These are phyloP conservation scores for Microstroma glucosiphilum DNA, from an alignment of 1,284 basidiomycete species.

Conservation along the genomic window DNA sequence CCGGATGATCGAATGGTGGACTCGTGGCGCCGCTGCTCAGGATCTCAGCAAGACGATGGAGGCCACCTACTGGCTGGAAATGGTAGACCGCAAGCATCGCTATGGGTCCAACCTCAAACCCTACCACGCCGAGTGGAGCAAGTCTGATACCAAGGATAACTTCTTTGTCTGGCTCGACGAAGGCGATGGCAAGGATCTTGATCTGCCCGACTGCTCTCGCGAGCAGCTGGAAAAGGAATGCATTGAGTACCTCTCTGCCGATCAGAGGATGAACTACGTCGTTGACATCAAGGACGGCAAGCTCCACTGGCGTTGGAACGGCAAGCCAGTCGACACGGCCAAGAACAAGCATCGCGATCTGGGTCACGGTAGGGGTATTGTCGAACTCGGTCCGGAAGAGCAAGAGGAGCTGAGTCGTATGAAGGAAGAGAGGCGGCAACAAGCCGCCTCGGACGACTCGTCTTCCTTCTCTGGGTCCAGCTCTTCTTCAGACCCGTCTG, in stretches of 20 bases:
- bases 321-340: constrained; percentile 56
- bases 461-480: background rate
- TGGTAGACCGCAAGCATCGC: constrained; percentile 38
- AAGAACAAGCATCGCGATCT: constrained; percentile 38
- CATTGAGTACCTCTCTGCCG: constrained; percentile 52
- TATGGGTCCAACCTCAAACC: constrained; percentile 43
- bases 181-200: constrained; percentile 63
- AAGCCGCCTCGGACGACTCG: constrained; percentile 14
- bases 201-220: constrained; percentile 63
- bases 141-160: constrained; percentile 31
- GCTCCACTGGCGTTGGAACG: constrained; percentile 66
- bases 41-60: constrained; percentile 42
- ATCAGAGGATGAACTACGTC: constrained; percentile 68
- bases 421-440: constrained; percentile 10
- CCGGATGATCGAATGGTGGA: constrained; percentile 36
- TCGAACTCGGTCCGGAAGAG: constrained; percentile 35
- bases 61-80: constrained; percentile 38
- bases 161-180: constrained; percentile 61
- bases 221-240: constrained; percentile 64
- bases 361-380: constrained; percentile 46
- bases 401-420: constrained; percentile 20
- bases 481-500: constrained; percentile 1
- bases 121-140: constrained; percentile 33
- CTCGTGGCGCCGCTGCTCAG: constrained; percentile 32
- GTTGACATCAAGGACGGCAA: constrained; percentile 62